These are phyloP conservation scores for Plectranthus barbatus DNA, from an alignment of 257 asterid species.

Conservation along the genomic window DNA sequence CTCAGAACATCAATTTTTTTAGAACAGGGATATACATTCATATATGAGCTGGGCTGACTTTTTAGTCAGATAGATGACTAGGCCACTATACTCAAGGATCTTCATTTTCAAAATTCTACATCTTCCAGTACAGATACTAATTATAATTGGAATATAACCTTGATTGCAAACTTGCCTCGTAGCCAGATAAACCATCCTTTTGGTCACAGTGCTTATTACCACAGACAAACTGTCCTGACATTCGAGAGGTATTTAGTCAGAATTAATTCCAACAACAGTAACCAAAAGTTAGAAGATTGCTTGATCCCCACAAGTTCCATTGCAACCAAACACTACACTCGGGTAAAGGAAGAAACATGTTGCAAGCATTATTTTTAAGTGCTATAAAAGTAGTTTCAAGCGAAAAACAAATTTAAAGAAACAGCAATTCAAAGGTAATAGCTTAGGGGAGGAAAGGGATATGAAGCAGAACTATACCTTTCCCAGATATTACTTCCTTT, in stretches of 20 bases:
- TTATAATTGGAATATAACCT: constrained; percentile 13
- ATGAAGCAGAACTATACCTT: constrained; percentile 45
- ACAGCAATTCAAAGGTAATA: background rate
- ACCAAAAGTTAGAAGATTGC: background rate
- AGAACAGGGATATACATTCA: background rate
- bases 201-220: constrained; percentile 86
- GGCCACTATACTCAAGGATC: background rate
- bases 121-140: background rate
- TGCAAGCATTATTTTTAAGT: constrained; percentile 5
- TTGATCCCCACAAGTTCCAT: background rate
- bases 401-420: background rate
- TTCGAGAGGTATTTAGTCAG: constrained; percentile 23
- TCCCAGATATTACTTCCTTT: constrained; percentile 96
- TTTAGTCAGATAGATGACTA: background rate
- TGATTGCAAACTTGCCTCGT: constrained; percentile 60
- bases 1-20: background rate
- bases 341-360: background rate
- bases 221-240: constrained; percentile 92
- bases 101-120: background rate
- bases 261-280: constrained; percentile 7
- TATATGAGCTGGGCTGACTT: background rate
- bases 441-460: background rate
- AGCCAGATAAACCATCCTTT: constrained; percentile 73
- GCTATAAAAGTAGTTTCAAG: background rate
- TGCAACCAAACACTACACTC: background rate